These are phyloP conservation scores for Ogataea pignaliae DNA, from an alignment of 805 yeast genomes.

Conservation along the genomic window DNA sequence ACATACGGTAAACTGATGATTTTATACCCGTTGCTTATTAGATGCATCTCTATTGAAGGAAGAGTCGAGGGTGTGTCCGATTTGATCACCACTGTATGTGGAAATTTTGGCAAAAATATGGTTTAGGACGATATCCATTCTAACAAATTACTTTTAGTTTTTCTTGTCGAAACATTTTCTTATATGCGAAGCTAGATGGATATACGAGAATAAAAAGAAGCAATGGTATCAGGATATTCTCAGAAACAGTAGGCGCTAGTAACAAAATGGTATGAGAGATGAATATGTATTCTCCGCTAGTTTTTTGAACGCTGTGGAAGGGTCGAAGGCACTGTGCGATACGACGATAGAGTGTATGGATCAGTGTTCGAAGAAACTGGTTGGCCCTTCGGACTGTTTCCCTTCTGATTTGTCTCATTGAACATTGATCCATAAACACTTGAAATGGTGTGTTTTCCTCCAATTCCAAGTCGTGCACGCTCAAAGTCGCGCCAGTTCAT, in stretches of 20 bases:
- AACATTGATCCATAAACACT: conserved; percentile 24
- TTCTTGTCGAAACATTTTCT: no score
- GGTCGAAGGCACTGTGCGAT: no score
- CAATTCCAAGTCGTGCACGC: conserved; percentile 43
- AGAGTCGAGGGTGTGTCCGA: conserved; percentile 15
- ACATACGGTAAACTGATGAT: conserved; percentile 7
- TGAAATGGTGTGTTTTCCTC: conserved; percentile 18
- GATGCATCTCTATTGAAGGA: conserved; percentile 15
- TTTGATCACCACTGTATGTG: conserved; percentile 14
- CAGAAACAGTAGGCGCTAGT: no score
- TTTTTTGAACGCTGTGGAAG: no score
- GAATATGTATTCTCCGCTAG: no score
- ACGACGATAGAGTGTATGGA: no score
- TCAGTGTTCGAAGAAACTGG: no score
- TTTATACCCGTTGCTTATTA: conserved; percentile 21
- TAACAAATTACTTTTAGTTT: no score
- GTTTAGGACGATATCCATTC: neutral
- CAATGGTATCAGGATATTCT: no score
- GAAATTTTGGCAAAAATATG: conserved; percentile 7
- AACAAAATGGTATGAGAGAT: no score
- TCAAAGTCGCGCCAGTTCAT: conserved; percentile 95
- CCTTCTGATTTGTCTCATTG: conserved; percentile 4
- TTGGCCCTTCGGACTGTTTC: neutral
- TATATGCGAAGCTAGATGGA: no score
- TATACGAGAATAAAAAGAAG: neutral